Evolutionary conservation across 2,329 filamentous ascomycete genomes (phyloP).

Genomic region (Purpureocillium lavendulum): DNA sequence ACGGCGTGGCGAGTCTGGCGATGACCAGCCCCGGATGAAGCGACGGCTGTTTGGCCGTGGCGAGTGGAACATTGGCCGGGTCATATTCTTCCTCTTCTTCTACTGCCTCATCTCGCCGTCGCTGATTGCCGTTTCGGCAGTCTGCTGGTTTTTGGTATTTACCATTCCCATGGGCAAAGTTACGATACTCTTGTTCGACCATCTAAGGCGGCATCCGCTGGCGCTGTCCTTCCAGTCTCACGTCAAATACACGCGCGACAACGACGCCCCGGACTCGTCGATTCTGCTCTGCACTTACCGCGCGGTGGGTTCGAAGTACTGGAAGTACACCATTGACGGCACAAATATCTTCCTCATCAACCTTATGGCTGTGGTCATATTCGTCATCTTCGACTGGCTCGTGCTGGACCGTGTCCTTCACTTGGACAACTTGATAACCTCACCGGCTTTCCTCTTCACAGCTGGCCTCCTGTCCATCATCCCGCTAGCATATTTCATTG

Average conservation of each 20-base stretch:
- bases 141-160: constrained; percentile 97
- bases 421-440: constrained; percentile 65
- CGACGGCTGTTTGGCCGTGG: constrained; percentile 88
- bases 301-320: constrained; percentile 88
- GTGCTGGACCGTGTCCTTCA: constrained; percentile 63
- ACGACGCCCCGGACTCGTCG: constrained; percentile 67
- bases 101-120: constrained; percentile 85
- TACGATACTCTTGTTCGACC: constrained; percentile 80
- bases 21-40: constrained; percentile 46
- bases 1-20: constrained; percentile 39
- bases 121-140: constrained; percentile 73
- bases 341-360: constrained; percentile 99
- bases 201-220: constrained; percentile 84
- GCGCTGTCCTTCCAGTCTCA: constrained; percentile 91
- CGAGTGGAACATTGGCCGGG: constrained; percentile 88
- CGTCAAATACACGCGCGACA: constrained; percentile 61
- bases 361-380: constrained; percentile 83
- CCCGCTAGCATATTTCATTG: constrained; percentile 95
- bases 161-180: constrained; percentile 98
- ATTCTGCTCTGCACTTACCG: constrained; percentile 96
- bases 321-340: constrained; percentile 98
- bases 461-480: constrained; percentile 87
- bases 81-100: constrained; percentile 95
- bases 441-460: constrained; percentile 77
- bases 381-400: constrained; percentile 89